Conservation (phyloP, 78 protist species). For the Paratrimastix pyriformis region DNA sequence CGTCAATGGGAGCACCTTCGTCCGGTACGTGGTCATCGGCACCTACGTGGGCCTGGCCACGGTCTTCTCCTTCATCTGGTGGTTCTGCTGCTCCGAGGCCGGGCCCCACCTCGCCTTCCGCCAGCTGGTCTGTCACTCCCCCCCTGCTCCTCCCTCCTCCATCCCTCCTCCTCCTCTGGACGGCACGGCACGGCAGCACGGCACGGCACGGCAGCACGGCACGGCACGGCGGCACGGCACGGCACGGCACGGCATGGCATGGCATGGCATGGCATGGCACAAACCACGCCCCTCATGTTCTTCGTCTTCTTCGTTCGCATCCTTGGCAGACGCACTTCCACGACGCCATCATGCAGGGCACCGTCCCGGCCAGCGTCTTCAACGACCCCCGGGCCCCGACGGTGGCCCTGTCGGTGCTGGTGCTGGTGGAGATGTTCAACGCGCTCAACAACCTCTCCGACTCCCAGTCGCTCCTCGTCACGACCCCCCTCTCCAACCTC, state of each 20-base stretch:
- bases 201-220: too few species aligned
- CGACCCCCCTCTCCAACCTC: slow-evolving; percentile 36
- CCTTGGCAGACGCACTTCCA: background rate
- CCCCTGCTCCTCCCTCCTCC: too few species aligned
- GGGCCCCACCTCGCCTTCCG: background rate
- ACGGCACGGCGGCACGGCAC: too few species aligned
- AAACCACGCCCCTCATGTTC: too few species aligned
- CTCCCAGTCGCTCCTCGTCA: slow-evolving; percentile 17
- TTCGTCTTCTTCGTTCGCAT: too few species aligned
- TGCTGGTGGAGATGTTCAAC: slow-evolving; percentile 60
- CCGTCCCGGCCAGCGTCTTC: slow-evolving; percentile 8
- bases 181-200: too few species aligned
- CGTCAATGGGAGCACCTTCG: slow-evolving; percentile 37
- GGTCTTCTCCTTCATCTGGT: slow-evolving; percentile 23
- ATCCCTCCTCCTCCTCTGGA: too few species aligned
- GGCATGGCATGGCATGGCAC: too few species aligned
- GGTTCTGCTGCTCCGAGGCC: slow-evolving; percentile 17
- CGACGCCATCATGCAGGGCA: background rate
- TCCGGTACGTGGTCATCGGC: slow-evolving; percentile 50
- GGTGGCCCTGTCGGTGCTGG: slow-evolving; percentile 54
- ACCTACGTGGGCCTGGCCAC: slow-evolving; percentile 48
- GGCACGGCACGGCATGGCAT: too few species aligned
- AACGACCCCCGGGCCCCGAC: slow-evolving; percentile 16
- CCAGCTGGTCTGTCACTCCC: background rate
- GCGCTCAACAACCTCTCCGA: slow-evolving; percentile 52